phyloP scores from a whole-genome alignment of 129 eudicot genomes.

The Ambrosia trifida region DNA sequence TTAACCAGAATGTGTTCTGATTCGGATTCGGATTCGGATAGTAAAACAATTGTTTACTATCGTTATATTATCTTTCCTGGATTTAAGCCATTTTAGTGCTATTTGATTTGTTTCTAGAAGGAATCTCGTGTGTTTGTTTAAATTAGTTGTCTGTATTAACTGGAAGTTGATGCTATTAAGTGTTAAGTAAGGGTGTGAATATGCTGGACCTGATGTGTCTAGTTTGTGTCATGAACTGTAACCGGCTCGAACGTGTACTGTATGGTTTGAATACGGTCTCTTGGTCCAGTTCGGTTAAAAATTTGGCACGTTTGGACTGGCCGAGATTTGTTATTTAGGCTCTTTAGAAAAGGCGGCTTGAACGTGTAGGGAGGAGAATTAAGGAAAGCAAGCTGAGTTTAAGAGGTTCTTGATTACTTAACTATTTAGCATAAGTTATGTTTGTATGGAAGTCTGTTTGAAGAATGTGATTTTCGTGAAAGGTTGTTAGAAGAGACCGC shows the following conservation, averaged over 20 bases:
- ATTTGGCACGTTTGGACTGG: too few relatives aligned
- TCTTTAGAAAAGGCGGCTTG: too few relatives aligned
- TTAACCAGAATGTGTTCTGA: slow-evolving; percentile 13
- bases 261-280: background rate
- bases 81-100: background rate
- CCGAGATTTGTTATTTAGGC: too few relatives aligned
- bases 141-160: background rate
- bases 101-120: background rate
- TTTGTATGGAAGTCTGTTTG: background rate
- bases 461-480: background rate
- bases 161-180: background rate
- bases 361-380: too few relatives aligned
- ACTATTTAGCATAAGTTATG: too few relatives aligned
- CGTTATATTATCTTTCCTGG: background rate
- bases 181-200: background rate
- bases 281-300: too few relatives aligned
- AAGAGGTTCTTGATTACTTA: too few relatives aligned
- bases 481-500: background rate
- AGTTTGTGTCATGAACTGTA: background rate
- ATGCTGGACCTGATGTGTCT: too few relatives aligned
- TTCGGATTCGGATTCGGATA: background rate
- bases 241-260: background rate
- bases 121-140: background rate
- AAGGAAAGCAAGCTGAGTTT: too few relatives aligned
- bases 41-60: slow-evolving; percentile 7